Evolutionary conservation across 1,139 yeast genomes (phyloP), one percentile per base, ranked within the genome.

Genomic region (Suhomyces bokatorum): DNA sequence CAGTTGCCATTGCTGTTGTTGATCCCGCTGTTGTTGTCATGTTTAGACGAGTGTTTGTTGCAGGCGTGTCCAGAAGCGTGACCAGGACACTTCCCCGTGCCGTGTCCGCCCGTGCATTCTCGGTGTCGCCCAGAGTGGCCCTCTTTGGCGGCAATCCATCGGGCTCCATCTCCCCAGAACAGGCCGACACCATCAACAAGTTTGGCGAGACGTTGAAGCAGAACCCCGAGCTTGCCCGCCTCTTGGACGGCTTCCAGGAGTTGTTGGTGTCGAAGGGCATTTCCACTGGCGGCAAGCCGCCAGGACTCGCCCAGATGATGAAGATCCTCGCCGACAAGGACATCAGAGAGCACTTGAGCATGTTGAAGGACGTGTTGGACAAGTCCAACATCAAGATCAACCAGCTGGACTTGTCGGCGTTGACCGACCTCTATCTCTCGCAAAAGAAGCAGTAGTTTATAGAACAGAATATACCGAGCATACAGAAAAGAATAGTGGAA

Each of bases 241-340:
- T 64, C 22, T 58, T 70, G 39, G 54, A 57, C 8, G 65, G 68
- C 31, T 69, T 73, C 47, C 73, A 68, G 51, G 46, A 49, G 7
- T 54, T 69, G 20, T 62, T 73, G 45, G 57, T 58, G 26, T 54
- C 52, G 4, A 72, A 71, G 49, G 77, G 77, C 15, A 59, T 70
- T 38, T 52, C 63, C 32, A 59, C 66, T 4, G 63, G 58, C 2
- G 64, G 63, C 2, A 52, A 61, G 40, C 64, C 66, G 7, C 77
- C 77, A 4, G 63, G 67, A 14, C 56, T 72, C 58, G 52, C 67
- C 45, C 64, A 69, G 47, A 59, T 73, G 66, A 62, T 73, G 60
- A 65, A 63, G 50, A 58, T 73, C 36, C 59, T 72, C 46, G 57
- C 70, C 36, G 74, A 73, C 45, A 63, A 61, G 47, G 75, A 70